Evolutionary conservation across 805 yeast genomes (phyloP).

Genomic region (Isabelozyma gotoi): DNA sequence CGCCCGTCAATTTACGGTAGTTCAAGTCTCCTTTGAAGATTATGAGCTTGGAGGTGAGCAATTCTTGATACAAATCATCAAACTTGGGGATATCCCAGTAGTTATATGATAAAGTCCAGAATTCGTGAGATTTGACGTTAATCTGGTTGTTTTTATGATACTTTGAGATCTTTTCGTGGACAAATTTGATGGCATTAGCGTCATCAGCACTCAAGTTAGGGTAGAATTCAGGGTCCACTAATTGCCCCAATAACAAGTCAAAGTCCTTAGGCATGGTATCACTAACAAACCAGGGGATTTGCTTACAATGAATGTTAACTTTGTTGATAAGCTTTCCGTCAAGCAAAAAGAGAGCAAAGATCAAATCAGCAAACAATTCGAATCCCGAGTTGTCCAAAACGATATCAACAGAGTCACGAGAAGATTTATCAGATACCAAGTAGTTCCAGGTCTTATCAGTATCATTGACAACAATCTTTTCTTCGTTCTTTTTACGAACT

Average conservation of each 20-base stretch:
- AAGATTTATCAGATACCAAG: conserved; percentile 25
- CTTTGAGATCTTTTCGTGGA: conserved; percentile 18
- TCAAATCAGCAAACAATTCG: conserved; percentile 62
- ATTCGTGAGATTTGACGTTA: conserved; percentile 51
- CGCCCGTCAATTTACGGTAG: conserved; percentile 92
- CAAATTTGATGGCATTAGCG: conserved; percentile 17
- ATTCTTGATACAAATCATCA: conserved; percentile 56
- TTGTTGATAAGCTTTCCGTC: conserved; percentile 65
- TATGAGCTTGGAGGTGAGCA: conserved; percentile 64
- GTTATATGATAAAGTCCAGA: conserved; percentile 83
- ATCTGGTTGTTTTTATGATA: conserved; percentile 21
- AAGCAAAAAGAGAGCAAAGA: conserved; percentile 39
- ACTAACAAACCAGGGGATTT: conserved; percentile 96
- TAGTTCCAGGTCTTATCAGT: conserved; percentile 64
- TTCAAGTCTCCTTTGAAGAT: conserved; percentile 95
- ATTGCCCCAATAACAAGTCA: conserved; percentile 52
- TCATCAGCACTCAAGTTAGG: conserved; percentile 28
- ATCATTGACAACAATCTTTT: conserved; percentile 77
- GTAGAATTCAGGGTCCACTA: conserved; percentile 54
- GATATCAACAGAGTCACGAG: conserved; percentile 63
- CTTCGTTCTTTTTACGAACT: conserved; percentile 77
- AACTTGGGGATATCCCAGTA: conserved; percentile 77
- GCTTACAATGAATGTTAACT: conserved; percentile 82
- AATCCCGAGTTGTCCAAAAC: conserved; percentile 94
- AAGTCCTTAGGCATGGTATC: conserved; percentile 90